Evolutionary conservation across 2,329 filamentous ascomycete genomes (phyloP).

Genomic region (Emericellopsis atlantica): DNA sequence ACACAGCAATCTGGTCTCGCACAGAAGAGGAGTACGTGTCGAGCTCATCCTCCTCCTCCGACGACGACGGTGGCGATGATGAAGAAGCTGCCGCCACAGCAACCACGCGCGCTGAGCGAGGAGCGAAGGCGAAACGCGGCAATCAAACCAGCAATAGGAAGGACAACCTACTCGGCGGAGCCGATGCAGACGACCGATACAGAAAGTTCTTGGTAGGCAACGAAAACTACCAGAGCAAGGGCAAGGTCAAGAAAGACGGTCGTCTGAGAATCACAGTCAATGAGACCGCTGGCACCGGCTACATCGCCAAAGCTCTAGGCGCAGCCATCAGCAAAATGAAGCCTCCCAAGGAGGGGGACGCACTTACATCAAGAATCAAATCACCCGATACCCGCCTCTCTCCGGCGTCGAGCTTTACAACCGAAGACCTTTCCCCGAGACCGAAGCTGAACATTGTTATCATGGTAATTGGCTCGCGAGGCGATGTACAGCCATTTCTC

Average conservation of each 20-base stretch:
- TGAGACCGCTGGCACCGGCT: conserved; percentile 56
- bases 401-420: conserved; percentile 10
- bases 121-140: background rate
- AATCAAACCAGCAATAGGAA: background rate
- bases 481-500: conserved; percentile 72
- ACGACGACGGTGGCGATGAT: background rate
- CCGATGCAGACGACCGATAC: conserved; percentile 12
- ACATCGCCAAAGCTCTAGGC: conserved; percentile 61
- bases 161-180: background rate
- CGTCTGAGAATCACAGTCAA: conserved; percentile 60
- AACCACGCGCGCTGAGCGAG: background rate
- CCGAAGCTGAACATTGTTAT: conserved; percentile 64
- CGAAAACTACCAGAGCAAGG: conserved; percentile 51
- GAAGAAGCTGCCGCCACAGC: background rate
- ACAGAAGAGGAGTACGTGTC: conserved; percentile 8
- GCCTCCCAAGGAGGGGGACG: conserved; percentile 3
- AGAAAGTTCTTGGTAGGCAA: conserved; percentile 44
- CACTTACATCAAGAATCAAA: no score
- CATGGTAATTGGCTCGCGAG: conserved; percentile 71
- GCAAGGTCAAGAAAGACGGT: conserved; percentile 55
- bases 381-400: conserved; percentile 3
- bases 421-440: conserved; percentile 18
- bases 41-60: conserved; percentile 4
- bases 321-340: conserved; percentile 36
- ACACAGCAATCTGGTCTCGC: conserved; percentile 11